phyloP scores from a whole-genome alignment of 1,284 basidiomycete genomes.

The Inonotus obliquus region DNA sequence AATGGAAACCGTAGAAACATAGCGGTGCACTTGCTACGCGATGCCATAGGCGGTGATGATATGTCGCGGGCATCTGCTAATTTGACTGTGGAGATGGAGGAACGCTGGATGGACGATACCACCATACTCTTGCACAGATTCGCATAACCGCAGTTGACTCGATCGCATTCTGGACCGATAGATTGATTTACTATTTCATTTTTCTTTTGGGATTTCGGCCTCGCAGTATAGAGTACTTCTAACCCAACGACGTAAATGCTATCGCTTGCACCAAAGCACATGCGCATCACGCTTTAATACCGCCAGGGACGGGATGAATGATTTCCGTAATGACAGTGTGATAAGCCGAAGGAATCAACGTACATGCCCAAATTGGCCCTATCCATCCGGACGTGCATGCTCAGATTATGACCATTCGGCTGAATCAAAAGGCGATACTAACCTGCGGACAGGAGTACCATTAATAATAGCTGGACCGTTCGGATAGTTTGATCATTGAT shows the following conservation, averaged over 20 bases:
- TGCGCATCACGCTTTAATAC: not conserved
- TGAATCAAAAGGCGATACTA: not conserved
- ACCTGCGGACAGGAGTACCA: not conserved
- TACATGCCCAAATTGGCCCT: not conserved
- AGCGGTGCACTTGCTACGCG: slow-evolving; percentile 49
- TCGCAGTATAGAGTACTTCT: not conserved
- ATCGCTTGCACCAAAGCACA: not conserved
- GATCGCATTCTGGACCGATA: not conserved
- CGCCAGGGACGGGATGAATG: not conserved
- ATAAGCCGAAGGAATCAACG: not conserved
- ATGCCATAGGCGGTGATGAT: slow-evolving; percentile 54
- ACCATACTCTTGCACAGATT: slow-evolving; percentile 49
- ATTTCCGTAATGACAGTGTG: not conserved
- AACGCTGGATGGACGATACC: slow-evolving; percentile 68
- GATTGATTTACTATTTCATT: not conserved
- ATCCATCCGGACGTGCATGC: not conserved
- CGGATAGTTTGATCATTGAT: slow-evolving; percentile 5
- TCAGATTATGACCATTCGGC: not conserved
- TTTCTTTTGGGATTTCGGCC: not conserved
- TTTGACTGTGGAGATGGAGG: slow-evolving; percentile 58
- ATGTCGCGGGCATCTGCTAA: slow-evolving; percentile 46
- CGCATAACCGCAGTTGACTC: slow-evolving; percentile 22
- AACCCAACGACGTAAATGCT: not conserved
- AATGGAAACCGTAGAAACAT: slow-evolving; percentile 31
- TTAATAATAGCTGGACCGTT: not conserved